These are phyloP conservation scores for Cornus kousa DNA, from an alignment of 148 eudicot genomes.

Conservation along the genomic window DNA sequence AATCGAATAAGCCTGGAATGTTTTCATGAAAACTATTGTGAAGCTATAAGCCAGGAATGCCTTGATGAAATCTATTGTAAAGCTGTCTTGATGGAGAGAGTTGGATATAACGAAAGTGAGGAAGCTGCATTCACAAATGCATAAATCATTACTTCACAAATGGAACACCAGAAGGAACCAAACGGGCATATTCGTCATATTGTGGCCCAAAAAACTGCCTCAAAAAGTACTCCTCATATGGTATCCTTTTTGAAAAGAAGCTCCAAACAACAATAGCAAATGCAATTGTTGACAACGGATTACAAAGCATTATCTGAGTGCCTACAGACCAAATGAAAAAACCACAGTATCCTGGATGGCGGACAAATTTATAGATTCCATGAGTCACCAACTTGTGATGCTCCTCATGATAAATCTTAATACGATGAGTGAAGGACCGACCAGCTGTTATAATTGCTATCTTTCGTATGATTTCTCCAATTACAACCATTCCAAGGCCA, in stretches of 20 bases:
- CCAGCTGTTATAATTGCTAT: conserved; percentile 79
- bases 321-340: conserved; percentile 89
- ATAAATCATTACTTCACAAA: conserved; percentile 44
- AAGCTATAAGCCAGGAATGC: not conserved
- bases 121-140: not conserved
- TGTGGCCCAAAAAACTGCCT: conserved; percentile 72
- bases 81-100: not conserved
- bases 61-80: not conserved
- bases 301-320: conserved; percentile 84
- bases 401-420: conserved; percentile 63
- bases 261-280: conserved; percentile 75
- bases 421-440: conserved; percentile 76
- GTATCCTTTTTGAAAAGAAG: conserved; percentile 71
- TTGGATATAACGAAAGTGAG: not conserved
- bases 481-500: conserved; percentile 60
- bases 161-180: conserved; percentile 79
- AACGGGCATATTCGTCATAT: conserved; percentile 62
- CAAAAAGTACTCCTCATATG: conserved; percentile 81
- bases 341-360: conserved; percentile 87
- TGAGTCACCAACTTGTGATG: conserved; percentile 70
- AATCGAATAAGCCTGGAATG: not conserved
- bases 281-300: conserved; percentile 64
- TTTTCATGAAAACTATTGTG: not conserved
- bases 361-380: conserved; percentile 62
- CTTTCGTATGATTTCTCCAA: conserved; percentile 72